Base-by-base conservation (phyloP, 352 stramenopile species). In the Phytopythium chamaehyphon region DNA sequence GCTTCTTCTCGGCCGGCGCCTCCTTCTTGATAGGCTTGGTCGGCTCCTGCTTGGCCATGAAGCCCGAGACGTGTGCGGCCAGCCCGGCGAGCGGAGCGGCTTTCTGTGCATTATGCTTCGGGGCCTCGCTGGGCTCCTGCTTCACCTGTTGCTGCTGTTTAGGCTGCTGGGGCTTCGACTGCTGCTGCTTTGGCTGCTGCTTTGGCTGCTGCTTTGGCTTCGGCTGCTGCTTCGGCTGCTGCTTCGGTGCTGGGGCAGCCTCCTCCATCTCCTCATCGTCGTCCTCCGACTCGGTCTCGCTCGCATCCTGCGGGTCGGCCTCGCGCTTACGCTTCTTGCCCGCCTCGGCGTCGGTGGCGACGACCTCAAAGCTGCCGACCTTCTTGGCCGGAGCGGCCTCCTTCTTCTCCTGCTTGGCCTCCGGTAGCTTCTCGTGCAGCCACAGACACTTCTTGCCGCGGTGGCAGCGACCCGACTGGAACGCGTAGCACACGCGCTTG, bases 21-120 rank as follows among this genome's bases (percentile, higher is more conserved):
- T 51, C 33, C 19, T 22, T 19, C 19, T 36, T 49, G 19, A 14
- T 16, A 22, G 37, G 15, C 31, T 46, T 21, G 23, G 55, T 37
- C 54, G 77, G 31, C 14, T 42, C 7, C 18, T 64, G 63, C 35
- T 48, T 63, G 31, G 61, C 28, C 59, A 78, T 69, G 45, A 71
- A 85, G 37, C 42, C 58, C 12, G 63, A 64, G 37, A 73, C 62
- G 52, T 81, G 66, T 6, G 65, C 66, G 1, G 74, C 69, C 11
- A 79, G 36, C 15, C 61, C 61, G 8, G 61, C 31, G 12, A 62
- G 47, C 47, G 28, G 35, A 10, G 45, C 35, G 15, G 37, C 28
- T 9, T 33, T 33, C 28, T 33, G 28, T 33, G 28, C 28, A 9
- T 9, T 33, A 10, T 33, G 28, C 5, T 9, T n/a, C n/a, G n/a